Evolutionary conservation across 768 basidiomycete genomes (phyloP).

Genomic region (Tylopilus felleus): DNA sequence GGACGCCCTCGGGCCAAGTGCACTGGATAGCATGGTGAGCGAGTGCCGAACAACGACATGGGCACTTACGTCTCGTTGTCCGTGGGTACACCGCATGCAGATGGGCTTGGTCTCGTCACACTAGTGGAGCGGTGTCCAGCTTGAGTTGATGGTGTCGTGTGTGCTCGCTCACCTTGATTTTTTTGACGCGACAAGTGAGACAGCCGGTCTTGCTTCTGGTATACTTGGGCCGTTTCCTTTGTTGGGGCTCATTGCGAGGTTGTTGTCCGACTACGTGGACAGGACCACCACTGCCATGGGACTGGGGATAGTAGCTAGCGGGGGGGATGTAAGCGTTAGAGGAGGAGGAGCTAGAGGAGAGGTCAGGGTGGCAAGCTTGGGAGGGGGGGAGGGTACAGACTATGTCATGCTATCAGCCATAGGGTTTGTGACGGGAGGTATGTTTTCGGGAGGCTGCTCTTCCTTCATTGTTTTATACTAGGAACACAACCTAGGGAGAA

Average conservation of each 20-base stretch:
- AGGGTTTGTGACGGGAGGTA: conserved; percentile 38
- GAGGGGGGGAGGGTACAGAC: conserved; percentile 36
- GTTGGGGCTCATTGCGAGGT: conserved; percentile 48
- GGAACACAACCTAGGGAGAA: conserved; percentile 24
- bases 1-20: conserved; percentile 81
- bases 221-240: conserved; percentile 86
- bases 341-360: conserved; percentile 33
- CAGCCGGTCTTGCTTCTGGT: conserved; percentile 94
- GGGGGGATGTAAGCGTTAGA: conserved; percentile 41
- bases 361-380: conserved; percentile 15
- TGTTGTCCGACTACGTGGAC: conserved; percentile 48
- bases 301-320: conserved; percentile 38
- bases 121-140: conserved; percentile 34
- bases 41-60: conserved; percentile 3
- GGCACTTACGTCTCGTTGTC: conserved; percentile 69
- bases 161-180: conserved; percentile 73
- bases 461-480: conserved; percentile 52
- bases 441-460: conserved; percentile 33
- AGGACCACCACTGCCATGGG: conserved; percentile 32
- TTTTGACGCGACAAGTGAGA: conserved; percentile 88
- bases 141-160: neutral
- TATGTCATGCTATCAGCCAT: conserved; percentile 56
- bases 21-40: conserved; percentile 44
- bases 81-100: conserved; percentile 83
- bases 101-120: conserved; percentile 90